phyloP scores from a whole-genome alignment of 495 filamentous ascomycete genomes.

The Xylaria longipes region DNA sequence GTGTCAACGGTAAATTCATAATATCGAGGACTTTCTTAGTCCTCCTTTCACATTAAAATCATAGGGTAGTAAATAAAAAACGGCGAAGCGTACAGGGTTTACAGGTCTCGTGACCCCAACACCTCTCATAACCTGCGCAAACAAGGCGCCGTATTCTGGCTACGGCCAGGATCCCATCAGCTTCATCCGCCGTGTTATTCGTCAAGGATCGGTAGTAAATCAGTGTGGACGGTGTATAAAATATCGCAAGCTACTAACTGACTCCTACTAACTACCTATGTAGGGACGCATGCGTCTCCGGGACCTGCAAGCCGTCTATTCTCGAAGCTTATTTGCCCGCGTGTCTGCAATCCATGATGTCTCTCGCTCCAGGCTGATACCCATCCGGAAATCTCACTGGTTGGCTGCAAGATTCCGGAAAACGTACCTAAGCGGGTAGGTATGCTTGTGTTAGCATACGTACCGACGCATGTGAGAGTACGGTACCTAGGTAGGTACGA shows the following conservation, averaged over 20 bases:
- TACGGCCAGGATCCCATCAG: not conserved
- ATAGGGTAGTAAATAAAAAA: not conserved
- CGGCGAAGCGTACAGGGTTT: not conserved
- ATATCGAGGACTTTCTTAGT: not conserved
- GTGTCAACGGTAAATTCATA: not conserved
- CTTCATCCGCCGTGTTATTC: not conserved
- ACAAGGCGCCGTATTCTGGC: not conserved
- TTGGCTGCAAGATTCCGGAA: not conserved
- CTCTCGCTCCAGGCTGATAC: no score
- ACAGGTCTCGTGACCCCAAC: constrained; percentile 1
- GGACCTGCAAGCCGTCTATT: not conserved
- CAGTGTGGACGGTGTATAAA: not conserved
- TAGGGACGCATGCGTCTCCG: not conserved
- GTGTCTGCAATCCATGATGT: not conserved
- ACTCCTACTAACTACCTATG: no score
- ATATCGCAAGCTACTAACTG: no score
- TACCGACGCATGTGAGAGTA: not conserved
- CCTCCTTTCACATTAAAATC: not conserved
- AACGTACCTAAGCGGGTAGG: no score
- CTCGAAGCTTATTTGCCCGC: not conserved
- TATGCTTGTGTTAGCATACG: no score
- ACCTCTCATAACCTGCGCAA: not conserved
- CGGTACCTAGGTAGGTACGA: no score
- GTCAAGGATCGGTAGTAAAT: no score
- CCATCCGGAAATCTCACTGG: no score